These are phyloP conservation scores for Mediolabrus comicus DNA, from an alignment of 108 stramenopile genomes.

Conservation along the genomic window DNA sequence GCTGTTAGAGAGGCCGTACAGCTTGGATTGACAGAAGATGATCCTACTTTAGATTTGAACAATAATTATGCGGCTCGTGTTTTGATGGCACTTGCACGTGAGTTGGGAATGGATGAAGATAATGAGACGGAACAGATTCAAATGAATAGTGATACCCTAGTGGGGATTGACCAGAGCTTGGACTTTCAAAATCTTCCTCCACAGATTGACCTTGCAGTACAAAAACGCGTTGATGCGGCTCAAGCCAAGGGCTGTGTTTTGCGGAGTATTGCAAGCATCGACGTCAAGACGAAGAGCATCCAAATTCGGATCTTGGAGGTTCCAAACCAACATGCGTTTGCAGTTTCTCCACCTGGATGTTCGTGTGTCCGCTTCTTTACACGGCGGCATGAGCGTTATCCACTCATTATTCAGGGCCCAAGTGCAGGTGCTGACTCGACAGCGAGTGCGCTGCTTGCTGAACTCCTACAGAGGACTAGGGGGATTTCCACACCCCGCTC, in stretches of 20 bases:
- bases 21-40: slow-evolving; percentile 62
- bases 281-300: slow-evolving; percentile 40
- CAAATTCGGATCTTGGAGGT: slow-evolving; percentile 66
- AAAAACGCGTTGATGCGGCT: slow-evolving; percentile 51
- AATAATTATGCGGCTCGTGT: slow-evolving; percentile 65
- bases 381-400: slow-evolving; percentile 56
- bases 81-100: slow-evolving; percentile 63
- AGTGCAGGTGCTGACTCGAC: slow-evolving; percentile 73
- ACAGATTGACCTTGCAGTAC: slow-evolving; percentile 32
- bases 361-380: slow-evolving; percentile 76
- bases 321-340: slow-evolving; percentile 65
- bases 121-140: slow-evolving; percentile 42
- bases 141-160: slow-evolving; percentile 44
- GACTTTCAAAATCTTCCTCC: slow-evolving; percentile 38
- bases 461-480: slow-evolving; percentile 35
- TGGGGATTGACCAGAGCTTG: slow-evolving; percentile 4
- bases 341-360: slow-evolving; percentile 64
- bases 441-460: slow-evolving; percentile 72
- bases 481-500: slow-evolving; percentile 8
- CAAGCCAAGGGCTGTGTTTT: slow-evolving; percentile 57
- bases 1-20: slow-evolving; percentile 71
- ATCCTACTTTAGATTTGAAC: slow-evolving; percentile 60
- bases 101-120: slow-evolving; percentile 54
- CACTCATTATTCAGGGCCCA: slow-evolving; percentile 74
- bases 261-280: slow-evolving; percentile 62